Evolutionary conservation across 352 stramenopile species (phyloP), one percentile per base, ranked within the genome.

Genomic region (Pythium diclinum): DNA sequence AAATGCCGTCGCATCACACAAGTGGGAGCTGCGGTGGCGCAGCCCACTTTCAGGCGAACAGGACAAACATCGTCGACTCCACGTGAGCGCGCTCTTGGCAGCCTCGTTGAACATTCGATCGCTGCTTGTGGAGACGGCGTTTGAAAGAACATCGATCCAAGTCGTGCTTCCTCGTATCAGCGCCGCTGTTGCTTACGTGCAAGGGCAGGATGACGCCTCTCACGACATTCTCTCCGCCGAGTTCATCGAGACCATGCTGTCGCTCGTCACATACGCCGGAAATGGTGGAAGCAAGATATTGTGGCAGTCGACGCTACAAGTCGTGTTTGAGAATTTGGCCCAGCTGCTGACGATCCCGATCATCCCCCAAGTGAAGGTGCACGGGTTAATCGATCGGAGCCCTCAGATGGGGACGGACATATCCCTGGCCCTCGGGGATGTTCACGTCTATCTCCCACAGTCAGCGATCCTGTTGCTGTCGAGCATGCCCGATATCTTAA

Each of bases 1-100:
- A 11, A 56, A 73, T 4, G 38, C 65, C 3, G 23, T 71, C 21
- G 57, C 78, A 19, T 89, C 85, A 6, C 81, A 91, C 30, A 90
- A 86, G 19, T 94, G 86, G 86, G 84, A 94, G 59, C 32, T 94
- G 42, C 72, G 84, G 51, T 94, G 86, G 86, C 77, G 83, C 63
- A 78, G 62, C 19, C 86, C 85, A 8, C 60, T 93, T 14, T 75
- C 77, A 21, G 77, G 77, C 54, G 81, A 89, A 59, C 71, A 78
- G 72, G 83, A 81, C 56, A 85, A 87, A 14, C 81, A 93, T 49
- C 81, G 72, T 25, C 76, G 85, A 4, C 58, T 93, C 36, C 74
- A 86, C 14, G 69, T 93, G 11, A 93, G 85, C 36, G 76, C 81
- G 0, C 68, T 93, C 28, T 67, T 93, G 21, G 83, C 81, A 36